Percentiles rank a stretch among this genome's conserved stretches.
Conservation (phyloP, 2,329 filamentous ascomycete species). For the Cercospora sojina region DNA sequence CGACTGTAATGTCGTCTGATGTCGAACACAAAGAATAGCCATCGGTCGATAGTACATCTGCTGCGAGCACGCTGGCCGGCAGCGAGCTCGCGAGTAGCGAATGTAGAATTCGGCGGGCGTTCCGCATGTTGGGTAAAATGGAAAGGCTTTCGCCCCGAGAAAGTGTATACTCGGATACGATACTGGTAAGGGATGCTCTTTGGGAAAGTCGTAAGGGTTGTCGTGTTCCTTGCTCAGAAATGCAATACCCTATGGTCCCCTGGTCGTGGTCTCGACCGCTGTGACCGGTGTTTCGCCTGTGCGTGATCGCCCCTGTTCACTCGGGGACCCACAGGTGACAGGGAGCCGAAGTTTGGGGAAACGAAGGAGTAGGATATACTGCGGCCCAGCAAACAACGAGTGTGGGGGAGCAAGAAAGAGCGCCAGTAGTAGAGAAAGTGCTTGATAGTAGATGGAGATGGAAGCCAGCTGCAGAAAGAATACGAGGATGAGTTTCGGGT, state of each 20-base stretch:
- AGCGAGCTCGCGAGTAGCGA: slow-evolving; percentile 38
- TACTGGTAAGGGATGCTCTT: background rate
- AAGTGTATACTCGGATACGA: slow-evolving; percentile 3
- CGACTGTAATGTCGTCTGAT: slow-evolving; percentile 63
- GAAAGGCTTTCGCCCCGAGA: slow-evolving; percentile 20
- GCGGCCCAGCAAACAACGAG: slow-evolving; percentile 5
- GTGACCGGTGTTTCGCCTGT: slow-evolving; percentile 17
- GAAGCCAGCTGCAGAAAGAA: slow-evolving; percentile 4
- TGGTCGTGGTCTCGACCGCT: slow-evolving; percentile 2
- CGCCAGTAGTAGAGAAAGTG: slow-evolving; percentile 5
- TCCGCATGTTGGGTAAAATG: slow-evolving; percentile 33
- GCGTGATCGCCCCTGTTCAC: slow-evolving; percentile 14
- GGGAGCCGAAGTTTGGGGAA: background rate
- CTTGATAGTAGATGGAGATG: slow-evolving; percentile 1
- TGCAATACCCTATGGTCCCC: background rate
- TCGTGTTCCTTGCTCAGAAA: slow-evolving; percentile 3
- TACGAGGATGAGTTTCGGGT: slow-evolving; percentile 21
- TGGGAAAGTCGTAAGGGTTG: background rate
- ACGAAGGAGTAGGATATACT: background rate
- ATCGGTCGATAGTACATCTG: slow-evolving; percentile 73
- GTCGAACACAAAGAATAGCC: slow-evolving; percentile 74
- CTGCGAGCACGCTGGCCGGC: slow-evolving; percentile 57
- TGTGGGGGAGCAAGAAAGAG: background rate
- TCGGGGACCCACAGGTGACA: slow-evolving; percentile 1
- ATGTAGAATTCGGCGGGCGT: slow-evolving; percentile 28